Base-by-base conservation (phyloP, 129 eudicot genomes). In the Lactuca saligna region DNA sequence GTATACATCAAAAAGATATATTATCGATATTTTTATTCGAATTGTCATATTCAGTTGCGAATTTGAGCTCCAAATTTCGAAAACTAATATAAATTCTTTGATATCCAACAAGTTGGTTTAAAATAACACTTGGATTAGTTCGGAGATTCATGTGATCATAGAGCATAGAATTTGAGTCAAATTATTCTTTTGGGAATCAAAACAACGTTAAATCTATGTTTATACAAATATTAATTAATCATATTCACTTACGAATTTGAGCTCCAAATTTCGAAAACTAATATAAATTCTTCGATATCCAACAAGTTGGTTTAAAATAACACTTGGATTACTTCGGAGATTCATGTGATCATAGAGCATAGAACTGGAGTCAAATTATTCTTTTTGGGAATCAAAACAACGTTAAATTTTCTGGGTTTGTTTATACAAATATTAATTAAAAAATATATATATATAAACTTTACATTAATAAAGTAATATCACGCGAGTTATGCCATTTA, bases 271-370 rank as follows among this genome's bases (percentile, higher is more conserved):
- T 60, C 31, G 11, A 12, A 3, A 46, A 11, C 17, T 31, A 44
- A 9, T 54, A 55, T 20, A 57, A 44, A 59, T 29, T 16, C 17
- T 63, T 25, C 17, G 54, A 16, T 25, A 64, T 39, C 38, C 35
- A 74, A 42, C 79, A 65, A 74, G 72, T 65, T 55, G 79, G 14
- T 39, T 42, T 25, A 64, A 32, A 57, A n/a, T 64, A 41, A 17
- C 1, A 57, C 33, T 16, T 57, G 0, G 53, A 50, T 7, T 54
- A 48, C 53, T 74, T 57, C 67, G 65, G 51, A 44, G 67, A 56
- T 74, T 74, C 78, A 56, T 74, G 79, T 38, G 60, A 74, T 74
- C 65, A 74, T 74, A 46, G 61, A 74, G 73, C 79, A 57, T 57
- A 72, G 46, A 57, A 44, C 5, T 65, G 53, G 31, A 65, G 73